These are phyloP conservation scores for Magnusiomyces ingens DNA, from an alignment of 1,139 yeast genomes.

Conservation along the genomic window DNA sequence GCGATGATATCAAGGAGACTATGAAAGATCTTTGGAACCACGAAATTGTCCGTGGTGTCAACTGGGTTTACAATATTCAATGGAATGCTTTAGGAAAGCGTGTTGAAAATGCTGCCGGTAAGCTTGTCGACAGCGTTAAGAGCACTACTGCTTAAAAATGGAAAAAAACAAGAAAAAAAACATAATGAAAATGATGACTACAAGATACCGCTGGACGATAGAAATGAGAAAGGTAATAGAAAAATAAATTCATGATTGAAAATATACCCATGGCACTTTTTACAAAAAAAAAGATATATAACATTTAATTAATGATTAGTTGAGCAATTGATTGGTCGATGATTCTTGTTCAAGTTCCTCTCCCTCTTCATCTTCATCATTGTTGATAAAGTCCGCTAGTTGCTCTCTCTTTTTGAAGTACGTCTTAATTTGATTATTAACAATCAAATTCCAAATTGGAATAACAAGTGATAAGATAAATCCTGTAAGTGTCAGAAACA, in stretches of 20 bases:
- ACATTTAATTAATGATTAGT: background rate
- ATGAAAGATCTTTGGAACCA: slow-evolving; percentile 78
- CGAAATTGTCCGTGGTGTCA: slow-evolving; percentile 59
- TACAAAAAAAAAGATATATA: background rate
- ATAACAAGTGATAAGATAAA: slow-evolving; percentile 51
- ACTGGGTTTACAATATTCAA: slow-evolving; percentile 44
- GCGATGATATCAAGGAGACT: slow-evolving; percentile 50
- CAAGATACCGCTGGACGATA: background rate
- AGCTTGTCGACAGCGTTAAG: slow-evolving; percentile 11
- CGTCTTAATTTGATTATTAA: slow-evolving; percentile 48
- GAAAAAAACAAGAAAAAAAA: background rate
- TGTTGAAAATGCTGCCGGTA: slow-evolving; percentile 13
- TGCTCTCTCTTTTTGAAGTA: slow-evolving; percentile 37
- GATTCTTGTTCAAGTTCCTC: too few species aligned
- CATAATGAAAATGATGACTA: background rate
- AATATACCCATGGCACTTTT: background rate
- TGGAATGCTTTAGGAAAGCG: slow-evolving; percentile 15
- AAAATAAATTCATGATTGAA: background rate
- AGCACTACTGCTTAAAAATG: background rate
- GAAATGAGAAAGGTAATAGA: background rate
- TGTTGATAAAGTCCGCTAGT: background rate
- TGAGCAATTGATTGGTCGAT: too few species aligned
- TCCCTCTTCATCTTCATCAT: background rate
- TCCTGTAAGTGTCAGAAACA: slow-evolving; percentile 35
- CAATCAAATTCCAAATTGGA: slow-evolving; percentile 53